These are phyloP conservation scores for Thermochaetoides thermophila DNA, from an alignment of 495 filamentous ascomycete species.

Conservation along the genomic window DNA sequence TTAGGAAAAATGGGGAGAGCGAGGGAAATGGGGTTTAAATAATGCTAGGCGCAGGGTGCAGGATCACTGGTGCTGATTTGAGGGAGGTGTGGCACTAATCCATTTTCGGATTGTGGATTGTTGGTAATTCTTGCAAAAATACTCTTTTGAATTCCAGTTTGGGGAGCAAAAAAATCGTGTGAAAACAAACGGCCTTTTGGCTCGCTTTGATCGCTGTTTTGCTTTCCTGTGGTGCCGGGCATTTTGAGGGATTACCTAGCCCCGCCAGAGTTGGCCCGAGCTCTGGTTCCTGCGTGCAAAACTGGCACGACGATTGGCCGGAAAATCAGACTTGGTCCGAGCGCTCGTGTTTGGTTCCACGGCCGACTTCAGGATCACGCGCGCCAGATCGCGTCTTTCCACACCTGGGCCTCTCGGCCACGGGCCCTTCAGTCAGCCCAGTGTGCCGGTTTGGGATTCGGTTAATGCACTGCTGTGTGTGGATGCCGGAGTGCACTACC, in stretches of 20 bases:
- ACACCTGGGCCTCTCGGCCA: no score
- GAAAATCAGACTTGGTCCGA: no score
- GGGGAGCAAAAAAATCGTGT: conserved; percentile 6
- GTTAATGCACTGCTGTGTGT: no score
- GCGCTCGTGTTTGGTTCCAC: neutral
- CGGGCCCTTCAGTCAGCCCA: no score
- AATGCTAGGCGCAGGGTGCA: conserved; percentile 1
- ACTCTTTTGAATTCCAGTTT: conserved; percentile 4
- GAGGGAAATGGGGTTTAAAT: conserved; percentile 9
- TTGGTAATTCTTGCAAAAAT: conserved; percentile 5
- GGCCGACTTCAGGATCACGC: no score
- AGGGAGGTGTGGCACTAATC: conserved; percentile 15
- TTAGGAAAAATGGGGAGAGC: conserved; percentile 4
- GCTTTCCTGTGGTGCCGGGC: conserved; percentile 4
- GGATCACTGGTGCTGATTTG: conserved; percentile 12
- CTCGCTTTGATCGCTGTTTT: conserved; percentile 6
- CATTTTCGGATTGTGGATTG: conserved; percentile 9
- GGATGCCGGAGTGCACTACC: no score
- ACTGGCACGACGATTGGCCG: neutral
- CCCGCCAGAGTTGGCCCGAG: conserved; percentile 6
- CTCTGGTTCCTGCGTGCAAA: neutral
- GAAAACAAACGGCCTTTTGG: conserved; percentile 2
- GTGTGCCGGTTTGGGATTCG: no score
- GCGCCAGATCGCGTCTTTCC: no score
- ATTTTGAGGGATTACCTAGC: conserved; percentile 6